Evolutionary conservation across 441 rosid species (phyloP).

Genomic region (Omphalea diandra): DNA sequence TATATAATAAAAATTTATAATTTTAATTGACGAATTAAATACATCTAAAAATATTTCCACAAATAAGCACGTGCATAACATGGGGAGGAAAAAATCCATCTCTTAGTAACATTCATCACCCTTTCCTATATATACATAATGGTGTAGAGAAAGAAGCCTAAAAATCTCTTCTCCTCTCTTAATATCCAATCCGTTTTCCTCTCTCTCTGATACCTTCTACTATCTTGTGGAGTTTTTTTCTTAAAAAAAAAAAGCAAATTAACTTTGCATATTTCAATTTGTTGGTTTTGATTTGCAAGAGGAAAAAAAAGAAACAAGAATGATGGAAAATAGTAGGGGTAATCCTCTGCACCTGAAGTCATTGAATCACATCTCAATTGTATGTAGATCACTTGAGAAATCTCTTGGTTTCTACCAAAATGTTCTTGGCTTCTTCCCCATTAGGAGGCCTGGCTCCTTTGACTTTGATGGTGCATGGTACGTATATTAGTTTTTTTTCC

Average conservation of each 20-base stretch:
- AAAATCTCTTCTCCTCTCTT: background rate
- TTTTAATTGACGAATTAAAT: too few relatives aligned
- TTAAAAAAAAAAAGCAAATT: too few relatives aligned
- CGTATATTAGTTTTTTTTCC: background rate
- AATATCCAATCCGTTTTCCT: background rate
- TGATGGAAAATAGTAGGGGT: too few relatives aligned
- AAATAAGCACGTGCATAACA: background rate
- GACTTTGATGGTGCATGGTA: slow-evolving; percentile 69
- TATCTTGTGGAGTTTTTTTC: background rate
- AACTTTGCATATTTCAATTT: background rate
- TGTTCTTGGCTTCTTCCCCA: slow-evolving; percentile 69
- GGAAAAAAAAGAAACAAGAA: too few relatives aligned
- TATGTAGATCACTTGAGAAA: slow-evolving; percentile 61
- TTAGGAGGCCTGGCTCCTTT: slow-evolving; percentile 80
- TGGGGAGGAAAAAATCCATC: background rate
- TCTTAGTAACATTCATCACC: background rate
- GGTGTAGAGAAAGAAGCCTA: background rate
- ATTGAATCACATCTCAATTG: slow-evolving; percentile 73
- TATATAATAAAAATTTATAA: too few relatives aligned
- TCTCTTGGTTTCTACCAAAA: slow-evolving; percentile 68
- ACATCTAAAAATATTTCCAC: too few relatives aligned
- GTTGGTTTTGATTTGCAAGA: slow-evolving; percentile 18
- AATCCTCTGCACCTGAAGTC: slow-evolving; percentile 78
- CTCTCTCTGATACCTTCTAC: too few relatives aligned
- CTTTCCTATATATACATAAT: background rate